Evolutionary conservation across 441 rosid genomes (phyloP).

Genomic region (Brassica balearica): DNA sequence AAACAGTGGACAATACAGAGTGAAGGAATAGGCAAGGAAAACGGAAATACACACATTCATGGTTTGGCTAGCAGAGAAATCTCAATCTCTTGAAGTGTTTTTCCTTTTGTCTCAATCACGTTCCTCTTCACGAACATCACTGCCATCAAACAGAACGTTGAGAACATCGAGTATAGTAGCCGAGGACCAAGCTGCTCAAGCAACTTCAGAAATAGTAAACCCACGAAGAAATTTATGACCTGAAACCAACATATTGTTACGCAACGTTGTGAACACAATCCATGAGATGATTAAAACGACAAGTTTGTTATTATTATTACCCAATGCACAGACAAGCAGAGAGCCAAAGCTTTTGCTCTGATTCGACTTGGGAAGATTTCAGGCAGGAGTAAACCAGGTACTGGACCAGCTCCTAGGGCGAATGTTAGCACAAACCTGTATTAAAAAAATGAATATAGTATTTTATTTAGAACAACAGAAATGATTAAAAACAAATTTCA

Average conservation of each 20-base stretch:
- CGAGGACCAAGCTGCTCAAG: conserved; percentile 66
- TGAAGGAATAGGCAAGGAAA: background rate
- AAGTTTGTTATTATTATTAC: conserved; percentile 46
- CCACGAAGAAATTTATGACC: conserved; percentile 81
- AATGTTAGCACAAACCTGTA: conserved; percentile 73
- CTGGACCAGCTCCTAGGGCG: conserved; percentile 79
- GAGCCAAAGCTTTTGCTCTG: conserved; percentile 79
- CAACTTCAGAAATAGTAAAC: conserved; percentile 68
- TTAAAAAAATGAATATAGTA: background rate
- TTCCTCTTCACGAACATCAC: conserved; percentile 65
- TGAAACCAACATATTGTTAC: conserved; percentile 39
- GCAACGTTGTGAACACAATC: conserved; percentile 10
- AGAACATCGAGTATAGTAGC: conserved; percentile 62
- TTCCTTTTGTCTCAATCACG: conserved; percentile 79
- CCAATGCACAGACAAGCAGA: conserved; percentile 83
- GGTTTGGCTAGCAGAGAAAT: conserved; percentile 59
- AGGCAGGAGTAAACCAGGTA: conserved; percentile 73
- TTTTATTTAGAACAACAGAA: background rate
- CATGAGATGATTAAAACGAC: background rate
- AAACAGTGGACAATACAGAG: background rate
- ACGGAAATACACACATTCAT: background rate
- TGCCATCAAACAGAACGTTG: conserved; percentile 62
- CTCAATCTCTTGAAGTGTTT: conserved; percentile 77
- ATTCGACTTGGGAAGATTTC: conserved; percentile 76
- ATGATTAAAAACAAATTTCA: background rate